Base-by-base conservation (phyloP, 169 alveolate species). In the Amoebophrya sp. region DNA sequence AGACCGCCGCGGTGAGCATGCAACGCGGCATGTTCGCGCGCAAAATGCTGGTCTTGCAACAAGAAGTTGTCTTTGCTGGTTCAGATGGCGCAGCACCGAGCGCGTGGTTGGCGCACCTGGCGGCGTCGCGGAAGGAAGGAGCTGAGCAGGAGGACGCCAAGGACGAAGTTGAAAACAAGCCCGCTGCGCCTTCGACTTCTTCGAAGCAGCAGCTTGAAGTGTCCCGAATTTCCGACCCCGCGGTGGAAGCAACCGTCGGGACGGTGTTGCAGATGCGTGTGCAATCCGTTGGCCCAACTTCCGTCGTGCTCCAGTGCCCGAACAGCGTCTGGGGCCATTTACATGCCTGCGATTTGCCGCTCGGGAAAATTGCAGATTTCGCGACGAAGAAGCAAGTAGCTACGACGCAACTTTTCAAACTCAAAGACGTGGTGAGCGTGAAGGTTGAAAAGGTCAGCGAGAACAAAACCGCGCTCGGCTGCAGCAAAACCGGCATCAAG, bases 1-100 rank as follows among this genome's bases (percentile, higher is more conserved):
- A 66, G 35, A 66, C 83, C 7, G 83, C 83, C 32, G 83, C 83
- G 10, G 83, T 66, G 83, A 66, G 35, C 83, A 66, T 66, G 83
- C 83, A 66, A 25, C 83, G 83, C 29, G 83, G 83, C 35, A 66
- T 66, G 83, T 66, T 66, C 83, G 83, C 83, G 35, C 12, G 83
- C 35, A 66, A 66, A 25, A 2, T 0, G 39, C 38, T 66, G 1
- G 35, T 66, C 32, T n/a, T 66, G 32, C 12, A 25, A 7, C 83
- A 66, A 25, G 10, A n/a, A 25, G 18, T 66, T 25, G 29, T 3
- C 35, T 18, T n/a, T 25, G 83, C n/a, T n/a, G n/a, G n/a, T n/a
- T n/a, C n/a, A n/a, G n/a, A n/a, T n/a, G n/a, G n/a, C n/a, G n/a
- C n/a, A n/a, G n/a, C n/a, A n/a, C n/a, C n/a, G n/a, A n/a, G 83